Evolutionary conservation across 768 basidiomycete genomes (phyloP), one percentile per base, ranked within the genome.

Genomic region (Psilocybe sp.): DNA sequence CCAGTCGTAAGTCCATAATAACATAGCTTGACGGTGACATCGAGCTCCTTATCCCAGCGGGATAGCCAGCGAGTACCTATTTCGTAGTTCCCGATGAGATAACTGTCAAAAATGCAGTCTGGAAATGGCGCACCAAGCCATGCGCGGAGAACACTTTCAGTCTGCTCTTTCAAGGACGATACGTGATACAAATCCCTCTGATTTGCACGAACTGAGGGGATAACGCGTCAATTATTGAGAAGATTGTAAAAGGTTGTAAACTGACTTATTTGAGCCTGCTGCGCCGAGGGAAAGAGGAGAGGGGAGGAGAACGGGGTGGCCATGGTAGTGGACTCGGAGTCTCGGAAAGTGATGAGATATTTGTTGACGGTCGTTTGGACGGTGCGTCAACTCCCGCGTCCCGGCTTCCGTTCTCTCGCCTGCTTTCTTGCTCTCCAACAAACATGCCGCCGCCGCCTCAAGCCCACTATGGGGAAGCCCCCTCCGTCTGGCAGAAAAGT

Each of bases 221-320:
- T 54, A 33, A 20, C 36, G 15, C 15, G n/a, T 44, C 41, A 57
- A 49, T 56, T 54, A 15, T 35, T 3, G 33, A 41, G 50, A 38
- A 44, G n/a, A 28, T 47, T 12, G 9, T 39, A 16, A 14, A 4
- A 42, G 49, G 8, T 13, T 18, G 39, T 23, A 20, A n/a, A 74
- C 89, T 44, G 55, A 92, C 91, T 87, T 53, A 90, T 92, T 68
- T 92, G 91, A 34, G 91, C 89, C 59, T 93, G 92, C 59, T 85
- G 85, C 43, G 92, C 89, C 3, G 58, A 68, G 51, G 91, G 91
- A 62, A 92, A 89, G 5, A 77, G 70, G 13, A 61, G 58, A 23
- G 57, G 55, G 31, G 50, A 48, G 13, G 55, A n/a, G 32, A 48
- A 34, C 20, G 47, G 44, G 42, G 39, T 53, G 50, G 50, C 53